Evolutionary conservation across 2,329 filamentous ascomycete species (phyloP), one percentile per base, ranked within the genome.

Genomic region (Plectosphaerella plurivora): DNA sequence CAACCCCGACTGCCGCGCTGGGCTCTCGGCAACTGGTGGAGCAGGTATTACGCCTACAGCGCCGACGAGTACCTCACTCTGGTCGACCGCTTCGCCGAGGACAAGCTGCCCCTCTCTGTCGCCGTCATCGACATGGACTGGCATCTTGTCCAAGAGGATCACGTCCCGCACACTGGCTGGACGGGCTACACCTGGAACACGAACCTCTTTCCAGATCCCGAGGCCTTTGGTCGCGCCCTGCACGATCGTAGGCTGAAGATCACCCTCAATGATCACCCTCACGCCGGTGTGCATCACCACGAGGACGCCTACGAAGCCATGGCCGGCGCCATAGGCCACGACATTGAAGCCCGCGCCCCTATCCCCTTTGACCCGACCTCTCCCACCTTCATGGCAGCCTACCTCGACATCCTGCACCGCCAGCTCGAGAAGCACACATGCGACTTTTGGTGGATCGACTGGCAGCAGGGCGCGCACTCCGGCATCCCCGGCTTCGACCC

Each of bases 381-480:
- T 48, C 74, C 66, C 16, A 70, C 69, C 33, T 86, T 83, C 57
- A 70, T 83, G 62, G 69, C 82, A 35, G 82, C 81, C 0, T 86
- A 81, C 58, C 76, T 85, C 45, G 72, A 77, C 47, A 73, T 84
- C 2, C 69, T 86, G 5, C 79, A 84, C 53, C 71, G 76, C 12
- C 67, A 72, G 14, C 68, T 85, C 25, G 82, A 86, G 55, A 68
- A 76, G 1, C 68, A 79, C 9, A 82, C 79, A 1, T 72, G 76
- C 20, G 82, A 86, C 59, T 84, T 87, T 52, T 85, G 82, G 81
- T 87, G 83, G 83, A 73, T 86, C 25, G 83, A 87, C 61, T 87
- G 83, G 83, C 83, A 87, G 63, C 83, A 86, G 62, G 83, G 83
- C 1, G 66, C 70, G 3, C 68, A 73, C 52, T 81, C 81, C 2